Base-by-base conservation (phyloP, 2,329 filamentous ascomycete genomes). In the Aspergillus glaucus region DNA sequence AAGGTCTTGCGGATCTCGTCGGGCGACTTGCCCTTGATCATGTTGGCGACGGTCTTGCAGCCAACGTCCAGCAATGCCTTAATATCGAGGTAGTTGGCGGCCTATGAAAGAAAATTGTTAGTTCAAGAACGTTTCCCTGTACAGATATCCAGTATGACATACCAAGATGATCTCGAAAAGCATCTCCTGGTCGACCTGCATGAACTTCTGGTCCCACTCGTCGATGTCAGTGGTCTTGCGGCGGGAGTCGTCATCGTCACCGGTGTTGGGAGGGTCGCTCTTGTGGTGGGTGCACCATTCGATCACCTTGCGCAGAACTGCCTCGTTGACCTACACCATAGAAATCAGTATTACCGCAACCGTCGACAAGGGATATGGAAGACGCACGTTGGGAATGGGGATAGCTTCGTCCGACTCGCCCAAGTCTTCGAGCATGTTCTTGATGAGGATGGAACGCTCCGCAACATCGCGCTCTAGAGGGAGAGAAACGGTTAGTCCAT, bases 151-250 rank as follows among this genome's bases (percentile, higher is more conserved):
- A 12, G 10, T 30, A 24, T 49, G 32, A 78, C 85, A 50, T 80
- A 93, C 89, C 22, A 98, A 80, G 61, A 98, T 98, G 65, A 98
- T 97, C 77, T 98, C 93, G 60, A 98, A 98, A 1, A 98, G 82
- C 93, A 98, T 97, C 75, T 98, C 93, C 68, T 98, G 93, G 69
- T 98, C 93, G 15, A 98, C 93, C 74, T 97, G 92, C 93, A 98
- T 97, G 73, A 97, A 98, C 75, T 98, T 98, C 73, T 97, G 92
- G 62, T 98, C 93, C 93, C 93, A 98, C 74, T 98, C 93, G 51
- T 97, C 93, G 58, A 98, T 98, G 62, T 98, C 93, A 43, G 93
- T 97, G 1, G 91, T 95, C 82, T 95, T 96, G 80, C 96, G 96
- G 61, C 93, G 88, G 45, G 85, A 90, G 63, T 97, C 92, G 54